Base-by-base conservation (phyloP, 139 green algal species). In the Penium margaritaceum region DNA sequence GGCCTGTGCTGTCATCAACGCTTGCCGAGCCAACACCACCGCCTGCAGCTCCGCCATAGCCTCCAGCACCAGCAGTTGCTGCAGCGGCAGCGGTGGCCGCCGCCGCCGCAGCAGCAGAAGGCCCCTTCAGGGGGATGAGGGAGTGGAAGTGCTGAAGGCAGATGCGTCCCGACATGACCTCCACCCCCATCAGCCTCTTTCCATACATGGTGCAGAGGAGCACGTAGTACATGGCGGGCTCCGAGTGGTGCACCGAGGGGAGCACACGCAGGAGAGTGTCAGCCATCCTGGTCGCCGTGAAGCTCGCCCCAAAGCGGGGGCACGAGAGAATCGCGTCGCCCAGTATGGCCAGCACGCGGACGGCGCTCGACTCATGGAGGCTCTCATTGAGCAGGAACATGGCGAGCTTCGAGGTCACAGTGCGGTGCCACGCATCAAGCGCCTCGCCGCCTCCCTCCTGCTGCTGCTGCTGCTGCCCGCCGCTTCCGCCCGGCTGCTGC, bases 211-310 rank as follows among this genome's bases (percentile, higher is more conserved):
- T n/a, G n/a, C n/a, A n/a, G 17, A 74, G 24, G 21, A 81, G 44
- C 7, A 70, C 34, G 6, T 72, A 70, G 55, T 78, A 81, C 3
- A 81, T 34, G 30, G 72, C 67, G 4, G 67, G 67, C 37, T 78
- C 44, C n/a, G n/a, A n/a, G 43, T 77, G n/a, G 34, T 46, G 67
- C 67, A 72, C 78, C 19, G 53, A 47, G n/a, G 74, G 53, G 41
- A 81, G 47, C 34, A 75, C 66, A n/a, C 54, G 61, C 35, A 21
- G 38, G 2, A 81, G 27, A 2, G 30, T 27, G 19, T 72, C n/a
- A 27, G 63, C 60, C 36, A 43, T 38, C 2, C 70, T 58, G 0
- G n/a, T n/a, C 19, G 32, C 30, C 27, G 32, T 46, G 51, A 80
- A 76, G 15, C 39, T 17, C 27, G n/a, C 27, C 17, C 67, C 64